phyloP scores from a whole-genome alignment of 78 protist genomes.

The Paulinella micropora region DNA sequence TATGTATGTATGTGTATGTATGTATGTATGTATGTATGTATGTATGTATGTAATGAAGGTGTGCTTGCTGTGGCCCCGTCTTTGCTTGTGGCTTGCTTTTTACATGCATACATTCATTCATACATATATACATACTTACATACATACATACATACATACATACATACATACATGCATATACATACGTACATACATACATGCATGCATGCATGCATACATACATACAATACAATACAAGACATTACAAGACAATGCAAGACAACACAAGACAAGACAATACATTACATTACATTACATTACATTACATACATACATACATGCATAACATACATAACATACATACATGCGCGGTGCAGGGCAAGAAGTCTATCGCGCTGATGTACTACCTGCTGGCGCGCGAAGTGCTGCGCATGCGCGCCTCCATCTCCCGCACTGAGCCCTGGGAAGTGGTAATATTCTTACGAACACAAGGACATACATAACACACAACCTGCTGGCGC shows the following conservation, averaged over 20 bases:
- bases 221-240: too few species aligned
- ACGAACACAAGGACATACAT: too few species aligned
- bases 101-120: neutral
- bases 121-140: neutral
- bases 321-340: conserved; percentile 9
- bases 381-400: conserved; percentile 99
- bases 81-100: too few species aligned
- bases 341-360: conserved; percentile 87
- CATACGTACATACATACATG: neutral
- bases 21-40: neutral
- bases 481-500: too few species aligned
- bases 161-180: neutral
- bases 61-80: too few species aligned
- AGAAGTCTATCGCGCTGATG: conserved; percentile 78
- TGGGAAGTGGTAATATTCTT: conserved; percentile 92
- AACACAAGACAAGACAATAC: too few species aligned
- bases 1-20: neutral
- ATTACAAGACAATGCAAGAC: too few species aligned
- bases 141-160: neutral
- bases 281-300: too few species aligned
- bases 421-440: conserved; percentile 61
- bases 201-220: neutral
- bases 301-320: neutral
- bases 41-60: neutral
- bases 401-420: conserved; percentile 88